These are phyloP conservation scores for Serendipita indica DNA, from an alignment of 768 basidiomycete genomes.

Conservation along the genomic window DNA sequence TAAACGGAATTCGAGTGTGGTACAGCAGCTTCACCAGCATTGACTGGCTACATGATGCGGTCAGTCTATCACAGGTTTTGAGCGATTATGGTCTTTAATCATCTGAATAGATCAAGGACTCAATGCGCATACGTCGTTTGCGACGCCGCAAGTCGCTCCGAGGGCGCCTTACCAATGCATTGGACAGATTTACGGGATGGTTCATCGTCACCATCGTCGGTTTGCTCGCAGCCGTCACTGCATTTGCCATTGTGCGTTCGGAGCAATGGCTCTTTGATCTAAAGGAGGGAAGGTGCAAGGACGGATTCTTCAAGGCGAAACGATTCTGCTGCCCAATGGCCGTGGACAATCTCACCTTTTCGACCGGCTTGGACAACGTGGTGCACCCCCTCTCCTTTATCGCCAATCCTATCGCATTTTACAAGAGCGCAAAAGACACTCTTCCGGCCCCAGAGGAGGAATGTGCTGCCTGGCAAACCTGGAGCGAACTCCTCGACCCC, in stretches of 20 bases:
- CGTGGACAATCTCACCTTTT: background rate
- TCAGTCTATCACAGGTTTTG: conserved; percentile 19
- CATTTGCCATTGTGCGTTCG: conserved; percentile 70
- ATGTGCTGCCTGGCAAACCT: conserved; percentile 61
- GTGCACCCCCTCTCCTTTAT: conserved; percentile 4
- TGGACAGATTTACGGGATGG: conserved; percentile 79
- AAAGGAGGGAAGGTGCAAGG: conserved; percentile 77
- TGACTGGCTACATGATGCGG: conserved; percentile 90
- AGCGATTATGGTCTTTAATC: conserved; percentile 14
- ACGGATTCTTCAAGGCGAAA: conserved; percentile 55
- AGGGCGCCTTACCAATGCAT: conserved; percentile 42
- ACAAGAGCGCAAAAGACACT: background rate
- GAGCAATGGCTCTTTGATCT: conserved; percentile 86
- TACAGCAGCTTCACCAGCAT: conserved; percentile 82
- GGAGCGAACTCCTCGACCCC: conserved; percentile 44
- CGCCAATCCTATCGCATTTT: background rate
- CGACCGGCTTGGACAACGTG: conserved; percentile 13
- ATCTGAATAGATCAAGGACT: conserved; percentile 60
- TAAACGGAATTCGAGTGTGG: conserved; percentile 83
- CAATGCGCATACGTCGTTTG: conserved; percentile 60
- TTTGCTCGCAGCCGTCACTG: conserved; percentile 67
- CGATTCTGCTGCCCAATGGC: conserved; percentile 61
- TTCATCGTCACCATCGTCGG: conserved; percentile 81
- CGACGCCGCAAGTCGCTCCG: conserved; percentile 55
- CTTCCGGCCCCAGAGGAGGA: conserved; percentile 20